A percentile compares a stretch with the other conserved stretches of the same genome.
These are phyloP conservation scores for Tubosaeta brunneosetosa DNA, from an alignment of 768 basidiomycete species.

Conservation along the genomic window DNA sequence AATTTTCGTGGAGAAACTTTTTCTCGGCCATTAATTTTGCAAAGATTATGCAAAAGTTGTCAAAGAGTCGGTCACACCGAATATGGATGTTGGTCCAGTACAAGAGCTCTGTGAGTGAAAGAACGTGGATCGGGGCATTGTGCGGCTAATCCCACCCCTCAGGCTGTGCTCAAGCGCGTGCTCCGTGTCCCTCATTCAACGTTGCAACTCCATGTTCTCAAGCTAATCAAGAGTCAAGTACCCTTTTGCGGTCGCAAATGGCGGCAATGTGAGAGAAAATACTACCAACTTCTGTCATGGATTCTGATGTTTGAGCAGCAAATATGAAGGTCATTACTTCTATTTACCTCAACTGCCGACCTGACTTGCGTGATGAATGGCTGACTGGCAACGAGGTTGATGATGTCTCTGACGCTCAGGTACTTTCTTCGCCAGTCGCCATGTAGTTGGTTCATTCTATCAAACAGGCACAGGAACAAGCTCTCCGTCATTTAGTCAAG, in stretches of 20 bases:
- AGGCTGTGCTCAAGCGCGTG: slow-evolving; percentile 96
- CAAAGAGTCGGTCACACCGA: slow-evolving; percentile 89
- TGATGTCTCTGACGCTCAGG: slow-evolving; percentile 86
- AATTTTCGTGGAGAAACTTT: slow-evolving; percentile 98
- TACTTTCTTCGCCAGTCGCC: slow-evolving; percentile 29
- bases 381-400: slow-evolving; percentile 90
- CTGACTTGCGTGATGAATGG: slow-evolving; percentile 97
- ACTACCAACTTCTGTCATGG: neutral
- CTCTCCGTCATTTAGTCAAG: slow-evolving; percentile 87
- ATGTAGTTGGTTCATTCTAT: slow-evolving; percentile 9
- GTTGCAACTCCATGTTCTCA: slow-evolving; percentile 90
- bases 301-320: slow-evolving; percentile 44
- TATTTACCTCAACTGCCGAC: slow-evolving; percentile 95
- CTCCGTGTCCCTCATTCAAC: slow-evolving; percentile 90
- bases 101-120: slow-evolving; percentile 84
- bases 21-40: slow-evolving; percentile 97
- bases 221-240: slow-evolving; percentile 98
- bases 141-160: slow-evolving; percentile 16
- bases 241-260: slow-evolving; percentile 97
- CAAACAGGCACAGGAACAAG: slow-evolving; percentile 86
- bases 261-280: slow-evolving; percentile 74
- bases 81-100: slow-evolving; percentile 97
- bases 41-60: slow-evolving; percentile 96
- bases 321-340: slow-evolving; percentile 99
- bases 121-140: neutral